Conservation (phyloP, 768 basidiomycete species). For the Mycena polygramma region DNA sequence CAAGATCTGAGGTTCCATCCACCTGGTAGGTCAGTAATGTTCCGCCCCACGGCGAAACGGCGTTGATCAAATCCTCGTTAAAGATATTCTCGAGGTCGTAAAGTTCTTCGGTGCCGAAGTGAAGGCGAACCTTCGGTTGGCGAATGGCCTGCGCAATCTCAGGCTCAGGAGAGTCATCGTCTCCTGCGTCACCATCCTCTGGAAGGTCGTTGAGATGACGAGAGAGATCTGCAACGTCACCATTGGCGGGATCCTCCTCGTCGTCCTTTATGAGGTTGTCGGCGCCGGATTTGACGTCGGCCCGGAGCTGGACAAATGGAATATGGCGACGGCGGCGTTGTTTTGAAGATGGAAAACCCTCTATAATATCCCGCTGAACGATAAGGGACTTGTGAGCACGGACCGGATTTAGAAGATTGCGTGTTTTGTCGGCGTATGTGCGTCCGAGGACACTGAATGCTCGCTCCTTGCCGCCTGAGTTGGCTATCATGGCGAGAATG, state of each 20-base stretch:
- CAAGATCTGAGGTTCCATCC: conserved; percentile 6
- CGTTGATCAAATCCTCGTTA: background rate
- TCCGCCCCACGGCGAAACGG: background rate
- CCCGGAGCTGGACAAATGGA: conserved; percentile 3
- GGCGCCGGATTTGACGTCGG: background rate
- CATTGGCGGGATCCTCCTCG: background rate
- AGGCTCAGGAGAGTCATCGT: background rate
- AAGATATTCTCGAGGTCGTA: background rate
- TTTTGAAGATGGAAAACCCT: background rate
- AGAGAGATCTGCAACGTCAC: background rate
- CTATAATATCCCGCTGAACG: background rate
- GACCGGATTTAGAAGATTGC: background rate
- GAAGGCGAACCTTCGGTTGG: background rate
- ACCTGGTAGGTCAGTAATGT: conserved; percentile 3
- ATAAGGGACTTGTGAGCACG: conserved; percentile 3
- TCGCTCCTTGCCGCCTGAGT: background rate
- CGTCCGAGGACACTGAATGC: conserved; percentile 4
- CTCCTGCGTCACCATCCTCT: background rate
- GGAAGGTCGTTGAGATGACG: background rate
- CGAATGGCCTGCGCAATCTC: background rate
- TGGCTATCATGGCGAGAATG: conserved; percentile 5
- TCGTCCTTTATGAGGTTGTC: background rate
- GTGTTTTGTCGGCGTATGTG: conserved; percentile 1
- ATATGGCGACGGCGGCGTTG: background rate
- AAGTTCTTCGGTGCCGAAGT: background rate